phyloP scores from a whole-genome alignment of 495 filamentous ascomycete species.

The Aspergillus bridgeri region DNA sequence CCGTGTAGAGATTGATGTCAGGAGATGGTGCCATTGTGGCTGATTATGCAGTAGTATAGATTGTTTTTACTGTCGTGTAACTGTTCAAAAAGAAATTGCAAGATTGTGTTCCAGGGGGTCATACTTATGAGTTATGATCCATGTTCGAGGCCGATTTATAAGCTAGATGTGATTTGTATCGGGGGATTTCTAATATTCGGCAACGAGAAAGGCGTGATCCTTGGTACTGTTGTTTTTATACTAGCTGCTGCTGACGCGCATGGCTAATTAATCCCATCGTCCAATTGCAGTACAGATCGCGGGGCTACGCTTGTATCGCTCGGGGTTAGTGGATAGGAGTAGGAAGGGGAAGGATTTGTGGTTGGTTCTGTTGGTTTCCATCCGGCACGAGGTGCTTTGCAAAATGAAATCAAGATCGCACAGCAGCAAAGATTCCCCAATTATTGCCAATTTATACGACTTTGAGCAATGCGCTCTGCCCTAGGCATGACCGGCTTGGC shows the following conservation, averaged over 20 bases:
- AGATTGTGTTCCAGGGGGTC: background rate
- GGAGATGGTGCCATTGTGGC: slow-evolving; percentile 10
- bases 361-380: background rate
- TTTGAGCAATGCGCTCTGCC: too few relatives aligned
- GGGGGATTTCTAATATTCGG: background rate
- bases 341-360: background rate
- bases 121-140: background rate
- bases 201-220: background rate
- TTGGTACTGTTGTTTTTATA: background rate
- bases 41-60: background rate
- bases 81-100: background rate
- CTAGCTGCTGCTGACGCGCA: background rate
- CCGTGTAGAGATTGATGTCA: slow-evolving; percentile 38
- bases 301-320: background rate
- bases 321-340: too few relatives aligned
- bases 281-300: background rate
- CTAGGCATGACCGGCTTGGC: too few relatives aligned
- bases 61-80: too few relatives aligned
- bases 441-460: too few relatives aligned
- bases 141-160: background rate
- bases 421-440: too few relatives aligned
- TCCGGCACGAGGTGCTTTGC: background rate
- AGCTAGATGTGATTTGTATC: background rate
- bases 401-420: too few relatives aligned
- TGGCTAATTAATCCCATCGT: too few relatives aligned